These are phyloP conservation scores for Ophioceras dolichostomum DNA, from an alignment of 2,329 filamentous ascomycete species.

Conservation along the genomic window DNA sequence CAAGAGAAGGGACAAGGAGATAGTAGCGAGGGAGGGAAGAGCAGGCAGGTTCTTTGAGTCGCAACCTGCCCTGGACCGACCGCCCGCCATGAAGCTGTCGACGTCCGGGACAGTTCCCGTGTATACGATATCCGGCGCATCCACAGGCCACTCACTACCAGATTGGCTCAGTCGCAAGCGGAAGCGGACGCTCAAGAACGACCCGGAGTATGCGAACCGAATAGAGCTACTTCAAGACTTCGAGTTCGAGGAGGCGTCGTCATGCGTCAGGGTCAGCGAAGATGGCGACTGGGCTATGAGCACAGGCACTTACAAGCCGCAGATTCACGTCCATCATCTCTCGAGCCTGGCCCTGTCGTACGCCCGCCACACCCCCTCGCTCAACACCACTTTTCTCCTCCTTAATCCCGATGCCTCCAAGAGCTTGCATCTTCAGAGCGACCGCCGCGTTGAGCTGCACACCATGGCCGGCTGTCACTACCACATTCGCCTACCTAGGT, in stretches of 20 bases:
- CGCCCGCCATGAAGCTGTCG: conserved; percentile 11
- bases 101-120: conserved; percentile 11
- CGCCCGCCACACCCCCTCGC: conserved; percentile 76
- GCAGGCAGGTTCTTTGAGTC: background rate
- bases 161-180: conserved; percentile 89
- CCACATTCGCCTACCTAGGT: conserved; percentile 77
- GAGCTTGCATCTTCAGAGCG: conserved; percentile 83
- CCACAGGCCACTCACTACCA: conserved; percentile 74
- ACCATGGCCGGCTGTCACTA: conserved; percentile 82
- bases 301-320: conserved; percentile 59
- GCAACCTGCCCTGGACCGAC: too few relatives aligned
- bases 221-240: conserved; percentile 96
- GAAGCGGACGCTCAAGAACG: conserved; percentile 85
- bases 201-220: conserved; percentile 84
- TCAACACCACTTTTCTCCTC: conserved; percentile 85
- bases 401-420: conserved; percentile 89
- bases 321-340: conserved; percentile 93
- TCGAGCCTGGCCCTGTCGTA: conserved; percentile 90
- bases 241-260: conserved; percentile 75
- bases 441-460: conserved; percentile 87
- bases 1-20: too few relatives aligned
- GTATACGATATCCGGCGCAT: conserved; percentile 89
- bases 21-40: too few relatives aligned
- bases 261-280: conserved; percentile 79
- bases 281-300: conserved; percentile 98